Conservation (phyloP, 2,329 filamentous ascomycete genomes). For the Aspergillus luchuensis region DNA sequence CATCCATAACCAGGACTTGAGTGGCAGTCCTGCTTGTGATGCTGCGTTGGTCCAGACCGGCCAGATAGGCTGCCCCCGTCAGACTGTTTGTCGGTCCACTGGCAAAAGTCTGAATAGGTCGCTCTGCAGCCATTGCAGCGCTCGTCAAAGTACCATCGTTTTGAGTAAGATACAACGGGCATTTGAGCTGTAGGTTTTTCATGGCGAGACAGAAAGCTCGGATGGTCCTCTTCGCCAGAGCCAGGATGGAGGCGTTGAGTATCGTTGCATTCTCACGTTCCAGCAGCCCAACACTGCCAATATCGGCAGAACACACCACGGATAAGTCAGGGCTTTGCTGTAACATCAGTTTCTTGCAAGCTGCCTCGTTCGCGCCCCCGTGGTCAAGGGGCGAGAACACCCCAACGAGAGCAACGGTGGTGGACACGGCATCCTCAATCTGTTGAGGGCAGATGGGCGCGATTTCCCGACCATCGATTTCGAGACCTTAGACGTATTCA, state of each 20-base stretch:
- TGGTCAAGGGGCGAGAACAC: slow-evolving; percentile 63
- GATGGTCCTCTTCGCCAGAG: slow-evolving; percentile 50
- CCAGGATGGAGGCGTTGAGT: slow-evolving; percentile 52
- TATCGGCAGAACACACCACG: slow-evolving; percentile 54
- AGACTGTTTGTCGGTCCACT: slow-evolving; percentile 58
- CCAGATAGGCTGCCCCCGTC: slow-evolving; percentile 50
- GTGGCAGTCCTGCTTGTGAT: not conserved
- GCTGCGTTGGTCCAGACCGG: not conserved
- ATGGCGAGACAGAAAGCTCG: slow-evolving; percentile 51
- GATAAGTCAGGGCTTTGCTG: slow-evolving; percentile 9
- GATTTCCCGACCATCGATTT: slow-evolving; percentile 42
- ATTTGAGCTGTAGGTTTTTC: slow-evolving; percentile 46
- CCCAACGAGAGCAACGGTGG: slow-evolving; percentile 56
- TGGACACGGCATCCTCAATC: slow-evolving; percentile 35
- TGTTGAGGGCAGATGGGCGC: slow-evolving; percentile 7
- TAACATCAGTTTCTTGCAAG: slow-evolving; percentile 13
- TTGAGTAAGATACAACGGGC: slow-evolving; percentile 55
- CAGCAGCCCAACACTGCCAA: slow-evolving; percentile 54
- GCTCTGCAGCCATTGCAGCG: slow-evolving; percentile 48
- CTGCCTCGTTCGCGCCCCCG: slow-evolving; percentile 23
- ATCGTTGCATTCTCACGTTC: slow-evolving; percentile 56
- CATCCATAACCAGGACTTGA: slow-evolving; percentile 54
- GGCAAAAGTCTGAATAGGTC: slow-evolving; percentile 56
- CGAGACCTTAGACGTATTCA: slow-evolving; percentile 35
- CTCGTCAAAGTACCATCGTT: slow-evolving; percentile 56